Evolutionary conservation across 2,329 filamentous ascomycete genomes (phyloP).

Genomic region (Metarhizium humberi): DNA sequence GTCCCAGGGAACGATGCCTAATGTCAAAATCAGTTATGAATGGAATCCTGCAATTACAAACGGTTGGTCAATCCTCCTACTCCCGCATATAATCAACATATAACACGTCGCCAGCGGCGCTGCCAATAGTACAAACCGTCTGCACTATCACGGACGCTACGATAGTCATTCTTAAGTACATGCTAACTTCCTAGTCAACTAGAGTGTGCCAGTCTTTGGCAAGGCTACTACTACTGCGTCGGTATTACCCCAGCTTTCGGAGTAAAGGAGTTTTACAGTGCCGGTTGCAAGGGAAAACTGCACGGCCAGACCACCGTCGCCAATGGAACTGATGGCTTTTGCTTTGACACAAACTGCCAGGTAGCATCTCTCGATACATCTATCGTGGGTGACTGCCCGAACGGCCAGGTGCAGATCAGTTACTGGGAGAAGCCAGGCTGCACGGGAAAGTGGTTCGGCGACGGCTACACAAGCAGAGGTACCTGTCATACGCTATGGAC

Average conservation of each 20-base stretch:
- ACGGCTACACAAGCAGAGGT: slow-evolving; percentile 2
- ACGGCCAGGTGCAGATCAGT: slow-evolving; percentile 1
- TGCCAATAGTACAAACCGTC: too few relatives aligned
- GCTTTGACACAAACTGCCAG: slow-evolving; percentile 2
- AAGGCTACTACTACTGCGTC: neutral
- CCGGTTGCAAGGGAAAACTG: neutral
- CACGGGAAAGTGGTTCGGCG: neutral
- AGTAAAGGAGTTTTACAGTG: neutral
- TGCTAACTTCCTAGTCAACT: neutral
- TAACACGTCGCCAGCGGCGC: too few relatives aligned
- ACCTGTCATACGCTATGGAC: neutral
- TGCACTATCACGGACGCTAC: too few relatives aligned
- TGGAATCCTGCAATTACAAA: neutral
- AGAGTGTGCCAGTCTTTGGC: neutral
- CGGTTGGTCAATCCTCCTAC: neutral
- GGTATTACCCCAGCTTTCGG: neutral
- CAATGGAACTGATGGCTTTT: neutral
- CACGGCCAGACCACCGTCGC: neutral
- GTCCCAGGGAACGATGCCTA: neutral
- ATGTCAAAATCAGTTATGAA: neutral
- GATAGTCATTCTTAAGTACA: neutral
- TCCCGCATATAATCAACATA: neutral
- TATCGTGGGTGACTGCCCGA: neutral
- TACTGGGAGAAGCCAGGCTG: slow-evolving; percentile 3
- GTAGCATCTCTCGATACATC: neutral